These are phyloP conservation scores for Yarrowia sp. DNA, from an alignment of 805 yeast species.

Conservation along the genomic window DNA sequence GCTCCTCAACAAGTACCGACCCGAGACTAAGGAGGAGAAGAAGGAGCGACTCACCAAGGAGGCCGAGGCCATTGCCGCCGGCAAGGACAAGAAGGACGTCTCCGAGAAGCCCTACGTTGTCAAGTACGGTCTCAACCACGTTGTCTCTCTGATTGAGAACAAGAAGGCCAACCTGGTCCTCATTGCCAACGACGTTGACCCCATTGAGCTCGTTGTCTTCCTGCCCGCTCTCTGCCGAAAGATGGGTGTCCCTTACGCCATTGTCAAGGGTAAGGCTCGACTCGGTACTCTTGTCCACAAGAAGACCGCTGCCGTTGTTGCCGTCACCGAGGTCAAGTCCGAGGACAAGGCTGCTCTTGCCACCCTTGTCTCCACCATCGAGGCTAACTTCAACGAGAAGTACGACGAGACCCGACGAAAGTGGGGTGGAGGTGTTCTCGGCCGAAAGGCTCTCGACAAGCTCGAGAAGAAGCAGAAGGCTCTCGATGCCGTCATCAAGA, in stretches of 20 bases:
- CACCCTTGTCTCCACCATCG: slow-evolving; percentile 88
- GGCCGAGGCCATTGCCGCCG: slow-evolving; percentile 98
- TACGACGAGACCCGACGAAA: slow-evolving; percentile 96
- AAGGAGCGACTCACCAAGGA: slow-evolving; percentile 98
- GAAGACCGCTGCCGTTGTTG: slow-evolving; percentile 97
- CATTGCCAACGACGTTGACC: slow-evolving; percentile 99
- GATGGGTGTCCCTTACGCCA: slow-evolving; percentile 99
- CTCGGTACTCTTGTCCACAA: slow-evolving; percentile 96
- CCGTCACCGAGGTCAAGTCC: slow-evolving; percentile 91
- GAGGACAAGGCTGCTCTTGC: slow-evolving; percentile 97
- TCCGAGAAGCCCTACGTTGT: slow-evolving; percentile 96
- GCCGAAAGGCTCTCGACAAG: slow-evolving; percentile 90
- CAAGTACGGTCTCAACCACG: slow-evolving; percentile 99
- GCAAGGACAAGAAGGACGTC: slow-evolving; percentile 95
- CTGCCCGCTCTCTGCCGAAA: slow-evolving; percentile 98
- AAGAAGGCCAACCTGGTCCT: slow-evolving; percentile 97
- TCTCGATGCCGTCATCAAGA: slow-evolving; percentile 52
- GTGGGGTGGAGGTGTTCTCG: slow-evolving; percentile 99
- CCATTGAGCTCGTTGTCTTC: slow-evolving; percentile 96
- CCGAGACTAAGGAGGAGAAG: slow-evolving; percentile 97
- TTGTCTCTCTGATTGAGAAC: slow-evolving; percentile 95
- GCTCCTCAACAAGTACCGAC: slow-evolving; percentile 98
- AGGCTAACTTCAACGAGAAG: slow-evolving; percentile 91
- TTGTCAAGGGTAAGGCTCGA: slow-evolving; percentile 98
- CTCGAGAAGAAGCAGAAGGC: slow-evolving; percentile 75